Percentiles rank a stretch among this genome's conserved stretches.
Evolutionary conservation across 2,329 filamentous ascomycete species (phyloP).

Genomic region (Penicillium crustosum): DNA sequence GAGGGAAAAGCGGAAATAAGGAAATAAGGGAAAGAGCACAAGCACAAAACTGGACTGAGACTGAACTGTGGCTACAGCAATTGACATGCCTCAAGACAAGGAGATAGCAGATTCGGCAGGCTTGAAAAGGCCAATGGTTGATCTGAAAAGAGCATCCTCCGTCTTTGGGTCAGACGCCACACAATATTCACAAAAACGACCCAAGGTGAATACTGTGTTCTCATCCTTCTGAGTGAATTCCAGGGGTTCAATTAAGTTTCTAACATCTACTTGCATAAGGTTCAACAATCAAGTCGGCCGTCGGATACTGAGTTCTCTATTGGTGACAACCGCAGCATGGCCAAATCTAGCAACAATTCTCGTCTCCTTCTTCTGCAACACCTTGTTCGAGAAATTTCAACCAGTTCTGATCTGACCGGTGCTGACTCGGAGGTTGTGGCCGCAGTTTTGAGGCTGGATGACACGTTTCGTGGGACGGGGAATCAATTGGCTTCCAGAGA

Average conservation of each 20-base stretch:
- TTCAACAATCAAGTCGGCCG: neutral
- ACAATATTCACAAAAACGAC: neutral
- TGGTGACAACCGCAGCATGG: neutral
- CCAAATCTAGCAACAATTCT: slow-evolving; percentile 10
- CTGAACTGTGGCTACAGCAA: neutral
- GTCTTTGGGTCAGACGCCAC: neutral
- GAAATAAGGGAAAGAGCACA: neutral
- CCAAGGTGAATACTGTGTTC: slow-evolving; percentile 2
- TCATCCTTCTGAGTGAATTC: neutral
- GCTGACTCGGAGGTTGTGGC: slow-evolving; percentile 20
- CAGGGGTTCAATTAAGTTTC: neutral
- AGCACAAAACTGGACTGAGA: neutral
- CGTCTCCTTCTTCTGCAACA: slow-evolving; percentile 22
- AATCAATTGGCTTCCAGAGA: neutral
- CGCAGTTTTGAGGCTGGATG: slow-evolving; percentile 23
- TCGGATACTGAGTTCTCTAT: neutral
- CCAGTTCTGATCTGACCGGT: slow-evolving; percentile 14
- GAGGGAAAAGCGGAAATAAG: neutral
- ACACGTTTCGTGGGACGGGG: slow-evolving; percentile 16
- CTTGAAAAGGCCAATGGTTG: neutral
- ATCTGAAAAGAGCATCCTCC: slow-evolving; percentile 2
- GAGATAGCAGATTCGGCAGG: neutral
- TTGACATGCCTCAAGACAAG: neutral
- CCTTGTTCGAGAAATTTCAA: slow-evolving; percentile 25
- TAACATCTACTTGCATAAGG: neutral